These are phyloP conservation scores for Vachellia collinsii DNA, from an alignment of 306 rosid species.

Conservation along the genomic window DNA sequence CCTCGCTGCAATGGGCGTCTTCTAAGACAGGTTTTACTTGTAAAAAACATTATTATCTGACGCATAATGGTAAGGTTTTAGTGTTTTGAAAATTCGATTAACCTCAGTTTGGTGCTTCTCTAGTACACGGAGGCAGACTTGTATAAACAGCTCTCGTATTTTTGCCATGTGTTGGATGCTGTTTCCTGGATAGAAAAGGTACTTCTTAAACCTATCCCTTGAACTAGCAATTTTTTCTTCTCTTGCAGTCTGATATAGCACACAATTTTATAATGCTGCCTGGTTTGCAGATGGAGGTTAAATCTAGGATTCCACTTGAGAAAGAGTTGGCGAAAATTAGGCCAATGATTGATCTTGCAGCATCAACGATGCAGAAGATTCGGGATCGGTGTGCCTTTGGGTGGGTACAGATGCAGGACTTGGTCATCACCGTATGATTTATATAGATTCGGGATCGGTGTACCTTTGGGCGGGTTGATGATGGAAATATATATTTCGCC, in stretches of 20 bases:
- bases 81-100: conserved; percentile 6
- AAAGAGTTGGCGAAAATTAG: conserved; percentile 68
- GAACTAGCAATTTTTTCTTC: neutral
- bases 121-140: conserved; percentile 88
- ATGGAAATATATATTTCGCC: neutral
- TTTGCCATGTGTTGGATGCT: conserved; percentile 74
- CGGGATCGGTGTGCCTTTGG: conserved; percentile 89
- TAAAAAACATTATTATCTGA: conserved; percentile 18
- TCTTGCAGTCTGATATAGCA: neutral
- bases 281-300: conserved; percentile 59
- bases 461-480: neutral
- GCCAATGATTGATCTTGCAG: conserved; percentile 62
- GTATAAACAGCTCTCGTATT: conserved; percentile 84
- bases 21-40: conserved; percentile 64
- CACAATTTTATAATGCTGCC: conserved; percentile 13
- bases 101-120: conserved; percentile 22
- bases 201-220: neutral
- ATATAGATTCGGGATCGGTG: too few species aligned
- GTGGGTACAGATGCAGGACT: conserved; percentile 75
- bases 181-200: conserved; percentile 80
- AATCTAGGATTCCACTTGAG: conserved; percentile 61
- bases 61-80: neutral
- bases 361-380: conserved; percentile 60
- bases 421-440: conserved; percentile 56
- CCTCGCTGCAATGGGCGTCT: conserved; percentile 90